Conservation (phyloP, 169 alveolate species). For the Plasmodium gonderi region DNA sequence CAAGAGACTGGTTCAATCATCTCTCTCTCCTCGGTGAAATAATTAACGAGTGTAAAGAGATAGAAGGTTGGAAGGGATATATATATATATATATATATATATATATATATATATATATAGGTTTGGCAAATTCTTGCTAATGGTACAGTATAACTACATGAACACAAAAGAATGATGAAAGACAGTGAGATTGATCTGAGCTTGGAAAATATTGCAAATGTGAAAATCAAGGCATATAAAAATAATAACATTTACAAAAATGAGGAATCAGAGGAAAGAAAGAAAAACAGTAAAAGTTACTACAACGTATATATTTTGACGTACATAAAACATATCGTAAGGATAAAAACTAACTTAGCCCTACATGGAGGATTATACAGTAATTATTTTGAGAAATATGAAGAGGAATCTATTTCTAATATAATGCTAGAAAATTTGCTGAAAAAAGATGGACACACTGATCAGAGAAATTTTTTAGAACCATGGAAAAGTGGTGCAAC, state of each 20-base stretch:
- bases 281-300: conserved; percentile 1
- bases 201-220: conserved; percentile 60
- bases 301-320: conserved; percentile 55
- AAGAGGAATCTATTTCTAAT: conserved; percentile 61
- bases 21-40: too few relatives aligned
- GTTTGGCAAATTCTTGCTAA: too few relatives aligned
- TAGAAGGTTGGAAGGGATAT: too few relatives aligned
- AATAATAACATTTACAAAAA: conserved; percentile 13
- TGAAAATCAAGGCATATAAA: conserved; percentile 54
- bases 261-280: conserved; percentile 1
- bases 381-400: conserved; percentile 65
- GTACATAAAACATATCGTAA: conserved; percentile 62
- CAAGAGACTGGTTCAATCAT: too few relatives aligned
- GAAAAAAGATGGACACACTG: background rate
- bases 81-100: too few relatives aligned
- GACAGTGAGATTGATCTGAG: conserved; percentile 3
- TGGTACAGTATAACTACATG: too few relatives aligned
- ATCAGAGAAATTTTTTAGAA: background rate
- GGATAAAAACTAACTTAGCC: conserved; percentile 59
- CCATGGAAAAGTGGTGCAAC: background rate
- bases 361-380: conserved; percentile 69
- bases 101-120: too few relatives aligned
- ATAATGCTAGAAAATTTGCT: conserved; percentile 38
- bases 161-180: conserved; percentile 46
- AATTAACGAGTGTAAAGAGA: too few relatives aligned